phyloP scores from a whole-genome alignment of 1,284 basidiomycete genomes.

The Irpex sp. region DNA sequence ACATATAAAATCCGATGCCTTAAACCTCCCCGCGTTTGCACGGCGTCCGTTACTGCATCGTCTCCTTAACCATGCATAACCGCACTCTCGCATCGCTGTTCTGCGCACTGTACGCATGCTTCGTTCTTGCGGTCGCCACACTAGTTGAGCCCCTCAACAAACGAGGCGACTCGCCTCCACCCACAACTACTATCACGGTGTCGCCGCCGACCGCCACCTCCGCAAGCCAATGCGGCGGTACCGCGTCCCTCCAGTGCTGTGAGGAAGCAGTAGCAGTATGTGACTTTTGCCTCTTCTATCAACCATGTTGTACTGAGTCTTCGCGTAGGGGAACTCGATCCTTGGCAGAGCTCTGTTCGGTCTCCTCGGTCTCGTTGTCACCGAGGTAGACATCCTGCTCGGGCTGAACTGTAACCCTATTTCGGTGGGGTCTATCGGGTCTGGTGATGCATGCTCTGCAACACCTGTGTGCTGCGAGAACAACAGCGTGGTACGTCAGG shows the following conservation, averaged over 20 bases:
- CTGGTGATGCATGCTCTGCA: slow-evolving; percentile 13
- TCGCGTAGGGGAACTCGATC: slow-evolving; percentile 9
- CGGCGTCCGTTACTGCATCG: neutral
- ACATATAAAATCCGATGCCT: neutral
- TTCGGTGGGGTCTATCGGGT: slow-evolving; percentile 17
- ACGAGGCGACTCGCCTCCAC: slow-evolving; percentile 10
- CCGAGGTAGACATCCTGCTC: slow-evolving; percentile 14
- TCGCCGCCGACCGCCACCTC: slow-evolving; percentile 10
- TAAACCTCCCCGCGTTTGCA: neutral
- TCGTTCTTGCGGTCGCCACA: slow-evolving; percentile 19
- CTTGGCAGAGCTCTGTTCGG: slow-evolving; percentile 10
- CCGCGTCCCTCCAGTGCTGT: slow-evolving; percentile 7
- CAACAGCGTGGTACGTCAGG: slow-evolving; percentile 15
- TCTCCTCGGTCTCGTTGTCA: slow-evolving; percentile 18
- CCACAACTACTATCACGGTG: slow-evolving; percentile 7
- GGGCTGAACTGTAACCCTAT: slow-evolving; percentile 23
- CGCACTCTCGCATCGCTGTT: slow-evolving; percentile 13
- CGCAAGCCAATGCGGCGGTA: slow-evolving; percentile 7
- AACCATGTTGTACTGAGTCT: neutral
- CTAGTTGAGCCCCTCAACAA: slow-evolving; percentile 2
- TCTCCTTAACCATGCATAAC: slow-evolving; percentile 14
- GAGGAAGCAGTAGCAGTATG: neutral
- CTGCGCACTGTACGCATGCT: slow-evolving; percentile 13
- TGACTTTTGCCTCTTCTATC: neutral
- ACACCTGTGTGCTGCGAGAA: slow-evolving; percentile 22